Percentiles rank a stretch among this genome's conserved stretches.
Conservation (phyloP, 768 basidiomycete species). For the Tricholoma matsutake region DNA sequence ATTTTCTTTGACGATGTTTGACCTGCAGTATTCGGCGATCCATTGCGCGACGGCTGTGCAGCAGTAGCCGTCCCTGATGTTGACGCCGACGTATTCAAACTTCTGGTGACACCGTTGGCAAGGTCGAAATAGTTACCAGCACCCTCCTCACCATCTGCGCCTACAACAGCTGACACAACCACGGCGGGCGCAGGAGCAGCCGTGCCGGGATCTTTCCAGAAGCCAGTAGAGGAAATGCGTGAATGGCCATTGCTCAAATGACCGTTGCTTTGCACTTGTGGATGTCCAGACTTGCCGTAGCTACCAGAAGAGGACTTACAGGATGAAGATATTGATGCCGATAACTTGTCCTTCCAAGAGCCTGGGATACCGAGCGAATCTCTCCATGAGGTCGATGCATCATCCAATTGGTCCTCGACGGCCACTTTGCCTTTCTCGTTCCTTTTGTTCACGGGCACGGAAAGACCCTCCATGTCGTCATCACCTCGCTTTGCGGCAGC, state of each 20-base stretch:
- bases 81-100: conserved; percentile 29
- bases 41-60: conserved; percentile 39
- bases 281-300: conserved; percentile 31
- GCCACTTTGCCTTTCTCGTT: conserved; percentile 33
- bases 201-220: conserved; percentile 52
- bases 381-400: conserved; percentile 38
- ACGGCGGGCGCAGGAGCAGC: conserved; percentile 53
- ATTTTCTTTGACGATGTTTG: conserved; percentile 15
- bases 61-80: conserved; percentile 41
- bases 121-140: conserved; percentile 34
- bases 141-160: conserved; percentile 39
- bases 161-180: conserved; percentile 47
- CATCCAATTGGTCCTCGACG: conserved; percentile 29
- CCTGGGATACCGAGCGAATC: conserved; percentile 24
- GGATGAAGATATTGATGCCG: conserved; percentile 35
- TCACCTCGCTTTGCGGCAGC: conserved; percentile 13
- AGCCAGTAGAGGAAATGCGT: conserved; percentile 35
- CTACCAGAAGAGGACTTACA: conserved; percentile 33
- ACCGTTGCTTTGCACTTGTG: conserved; percentile 18
- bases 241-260: conserved; percentile 31
- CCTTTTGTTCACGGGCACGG: conserved; percentile 20
- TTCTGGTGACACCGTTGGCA: conserved; percentile 21
- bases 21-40: conserved; percentile 28
- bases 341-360: conserved; percentile 39
- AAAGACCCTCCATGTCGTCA: conserved; percentile 26